Conservation (phyloP, 148 eudicot species). For the Salicornia ramosissima region DNA sequence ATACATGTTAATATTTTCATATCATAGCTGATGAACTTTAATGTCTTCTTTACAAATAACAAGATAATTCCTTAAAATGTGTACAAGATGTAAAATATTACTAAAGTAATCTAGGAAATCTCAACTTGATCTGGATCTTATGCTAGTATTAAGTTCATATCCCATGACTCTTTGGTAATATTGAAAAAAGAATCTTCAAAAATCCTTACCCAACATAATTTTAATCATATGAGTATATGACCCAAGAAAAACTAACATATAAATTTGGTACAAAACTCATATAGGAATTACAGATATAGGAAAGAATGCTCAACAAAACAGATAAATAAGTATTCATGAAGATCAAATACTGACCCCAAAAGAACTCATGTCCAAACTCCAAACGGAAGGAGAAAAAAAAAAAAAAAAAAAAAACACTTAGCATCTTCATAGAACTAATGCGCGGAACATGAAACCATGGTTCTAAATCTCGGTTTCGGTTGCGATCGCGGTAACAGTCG, state of each 20-base stretch:
- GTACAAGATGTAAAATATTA: neutral
- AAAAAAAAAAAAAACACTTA: no score
- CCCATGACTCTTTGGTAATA: neutral
- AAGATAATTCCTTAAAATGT: neutral
- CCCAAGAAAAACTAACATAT: neutral
- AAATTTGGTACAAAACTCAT: no score
- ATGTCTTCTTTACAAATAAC: neutral
- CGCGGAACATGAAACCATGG: no score
- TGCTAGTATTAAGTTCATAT: neutral
- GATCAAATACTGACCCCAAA: no score
- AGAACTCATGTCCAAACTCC: no score
- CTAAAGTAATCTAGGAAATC: neutral
- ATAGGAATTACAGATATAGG: neutral
- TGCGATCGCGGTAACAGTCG: no score
- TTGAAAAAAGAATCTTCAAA: neutral
- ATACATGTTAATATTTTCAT: slow-evolving; percentile 11
- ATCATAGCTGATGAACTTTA: neutral
- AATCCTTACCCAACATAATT: neutral
- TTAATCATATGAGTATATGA: neutral
- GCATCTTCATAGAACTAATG: no score
- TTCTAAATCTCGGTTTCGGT: no score
- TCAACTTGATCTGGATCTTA: neutral
- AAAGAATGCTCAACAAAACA: neutral
- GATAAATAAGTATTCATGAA: neutral
- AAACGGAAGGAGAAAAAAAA: no score